Evolutionary conservation across 768 basidiomycete genomes (phyloP).

Genomic region (Collybia nuda): DNA sequence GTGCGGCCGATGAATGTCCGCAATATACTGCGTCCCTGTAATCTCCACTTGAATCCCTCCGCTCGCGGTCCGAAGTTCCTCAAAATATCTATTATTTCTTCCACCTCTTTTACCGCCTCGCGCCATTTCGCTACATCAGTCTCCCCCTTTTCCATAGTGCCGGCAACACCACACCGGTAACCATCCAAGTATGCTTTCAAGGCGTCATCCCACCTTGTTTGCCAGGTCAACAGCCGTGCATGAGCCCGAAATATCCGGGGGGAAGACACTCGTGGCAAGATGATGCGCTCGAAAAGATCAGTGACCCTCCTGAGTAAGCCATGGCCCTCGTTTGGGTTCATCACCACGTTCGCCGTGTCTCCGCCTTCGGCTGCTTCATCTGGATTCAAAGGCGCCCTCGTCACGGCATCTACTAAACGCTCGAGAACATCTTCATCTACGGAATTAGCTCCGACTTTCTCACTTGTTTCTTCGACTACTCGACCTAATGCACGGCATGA

Average conservation of each 20-base stretch:
- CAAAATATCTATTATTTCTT: conserved; percentile 82
- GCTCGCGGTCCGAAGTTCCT: conserved; percentile 79
- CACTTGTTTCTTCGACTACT: conserved; percentile 74
- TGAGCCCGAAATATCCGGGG: conserved; percentile 82
- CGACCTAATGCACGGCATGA: conserved; percentile 81
- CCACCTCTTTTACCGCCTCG: conserved; percentile 75
- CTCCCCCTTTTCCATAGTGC: conserved; percentile 64
- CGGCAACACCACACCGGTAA: conserved; percentile 71
- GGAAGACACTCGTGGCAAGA: conserved; percentile 82
- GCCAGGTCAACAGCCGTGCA: conserved; percentile 76
- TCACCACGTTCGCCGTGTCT: background rate
- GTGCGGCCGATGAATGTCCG: conserved; percentile 88
- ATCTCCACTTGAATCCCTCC: conserved; percentile 67
- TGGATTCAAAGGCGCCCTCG: conserved; percentile 44
- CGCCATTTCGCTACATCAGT: conserved; percentile 68
- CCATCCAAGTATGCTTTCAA: conserved; percentile 83
- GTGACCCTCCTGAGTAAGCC: conserved; percentile 67
- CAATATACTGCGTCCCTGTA: conserved; percentile 84
- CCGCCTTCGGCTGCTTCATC: conserved; percentile 30
- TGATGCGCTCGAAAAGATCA: conserved; percentile 71
- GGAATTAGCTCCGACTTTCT: conserved; percentile 45
- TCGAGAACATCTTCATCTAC: conserved; percentile 90
- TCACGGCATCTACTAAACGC: conserved; percentile 85
- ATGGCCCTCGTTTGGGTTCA: conserved; percentile 61
- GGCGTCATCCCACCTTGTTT: conserved; percentile 71